Evolutionary conservation across 179 eudicot genomes (phyloP).

Genomic region (Camellia oleifera): DNA sequence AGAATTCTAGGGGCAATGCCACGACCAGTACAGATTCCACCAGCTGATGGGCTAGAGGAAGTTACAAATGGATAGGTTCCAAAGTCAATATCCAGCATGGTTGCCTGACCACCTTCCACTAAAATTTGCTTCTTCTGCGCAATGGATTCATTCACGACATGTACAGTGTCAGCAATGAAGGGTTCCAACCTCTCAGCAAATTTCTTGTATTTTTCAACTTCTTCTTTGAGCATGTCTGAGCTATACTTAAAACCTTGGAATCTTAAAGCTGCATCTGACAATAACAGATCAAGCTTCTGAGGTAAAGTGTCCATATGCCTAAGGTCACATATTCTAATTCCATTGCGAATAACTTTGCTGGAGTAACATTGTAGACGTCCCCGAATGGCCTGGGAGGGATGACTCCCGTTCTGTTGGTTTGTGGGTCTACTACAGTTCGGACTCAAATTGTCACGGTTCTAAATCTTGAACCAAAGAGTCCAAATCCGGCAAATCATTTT

Average conservation of each 20-base stretch:
- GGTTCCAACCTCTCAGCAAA: constrained; percentile 95
- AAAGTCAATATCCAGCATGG: constrained; percentile 95
- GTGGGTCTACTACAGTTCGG: too few relatives aligned
- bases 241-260: constrained; percentile 66
- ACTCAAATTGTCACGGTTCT: too few relatives aligned
- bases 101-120: constrained; percentile 99
- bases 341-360: constrained; percentile 91
- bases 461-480: too few relatives aligned
- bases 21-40: constrained; percentile 98
- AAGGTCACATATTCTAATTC: constrained; percentile 84
- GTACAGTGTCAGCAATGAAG: constrained; percentile 82
- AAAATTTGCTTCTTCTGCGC: constrained; percentile 67
- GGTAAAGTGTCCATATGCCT: constrained; percentile 96
- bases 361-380: constrained; percentile 12
- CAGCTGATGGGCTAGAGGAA: constrained; percentile 97
- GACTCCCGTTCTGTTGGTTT: too few relatives aligned
- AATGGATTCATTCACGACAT: constrained; percentile 71
- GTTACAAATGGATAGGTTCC: constrained; percentile 99
- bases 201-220: constrained; percentile 81
- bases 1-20: constrained; percentile 87
- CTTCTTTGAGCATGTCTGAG: constrained; percentile 65
- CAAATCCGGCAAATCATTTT: too few relatives aligned
- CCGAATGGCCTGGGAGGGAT: too few relatives aligned
- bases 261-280: constrained; percentile 80
- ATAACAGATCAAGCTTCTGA: constrained; percentile 75